Base-by-base conservation (phyloP, 192 early-diverging fungal genomes). In the Gamsiella multidivaricata region DNA sequence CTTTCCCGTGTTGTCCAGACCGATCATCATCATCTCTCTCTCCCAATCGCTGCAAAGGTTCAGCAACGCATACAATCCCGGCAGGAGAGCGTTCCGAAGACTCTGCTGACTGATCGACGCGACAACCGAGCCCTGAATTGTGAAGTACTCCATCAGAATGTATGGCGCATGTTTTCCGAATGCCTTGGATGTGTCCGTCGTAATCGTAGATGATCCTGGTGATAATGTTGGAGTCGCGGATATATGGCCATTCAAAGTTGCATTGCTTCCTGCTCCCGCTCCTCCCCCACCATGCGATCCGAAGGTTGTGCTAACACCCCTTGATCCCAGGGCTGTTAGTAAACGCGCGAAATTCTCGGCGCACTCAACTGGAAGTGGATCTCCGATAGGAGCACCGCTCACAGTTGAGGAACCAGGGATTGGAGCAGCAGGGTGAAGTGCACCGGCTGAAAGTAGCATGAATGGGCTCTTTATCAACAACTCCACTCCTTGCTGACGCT, bases 41-140 rank as follows among this genome's bases (percentile, higher is more conserved):
- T 91, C 92, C 70, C 79, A 80, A 18, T 90, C 88, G 7, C 80
- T 84, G 56, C 89, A 91, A 60, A 93, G 63, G 67, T 90, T 89
- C 65, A 93, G 55, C 17, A 93, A 50, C 6, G 89, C 69, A 79
- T 88, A 91, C 3, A 89, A 47, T 2, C 88, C 89, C 15, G 76
- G 81, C 47, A 80, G 51, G 15, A 93, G 54, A 1, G 82, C 83
- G 23, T 75, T 73, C 63, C 84, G 86, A 5, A 84, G 70, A 18
- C 31, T 42, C 6, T 71, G 70, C 36, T 68, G 68, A 14, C 70
- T 69, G 61, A 87, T 82, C 25, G 76, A 82, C 25, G 81, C 80
- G 5, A 80, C 68, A 15, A 84, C 63, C 9, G 80, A 80, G 2
- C 81, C 74, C 52, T 91, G 90, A 41, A 92, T 87, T 22, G 80